Base-by-base conservation (phyloP, 306 rosid genomes). In the Acmispon strigosus region DNA sequence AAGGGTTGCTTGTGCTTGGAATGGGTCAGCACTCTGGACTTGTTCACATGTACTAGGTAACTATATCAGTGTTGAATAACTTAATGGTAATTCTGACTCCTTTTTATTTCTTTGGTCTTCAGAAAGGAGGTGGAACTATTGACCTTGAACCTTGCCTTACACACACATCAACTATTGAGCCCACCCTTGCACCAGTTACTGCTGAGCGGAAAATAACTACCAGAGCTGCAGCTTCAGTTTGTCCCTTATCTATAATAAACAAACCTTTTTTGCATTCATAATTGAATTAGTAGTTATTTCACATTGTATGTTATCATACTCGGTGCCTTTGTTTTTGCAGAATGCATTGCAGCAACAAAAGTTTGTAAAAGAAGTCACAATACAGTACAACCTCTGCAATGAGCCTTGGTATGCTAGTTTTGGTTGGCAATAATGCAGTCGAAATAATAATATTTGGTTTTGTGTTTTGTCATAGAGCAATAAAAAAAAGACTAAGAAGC, bases 301-400 rank as follows among this genome's bases (percentile, higher is more conserved):
- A 58, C 41, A 66, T 71, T 71, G 45, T 57, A 19, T 36, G 18
- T 64, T 29, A 12, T 54, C 66, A 62, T 61, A 77, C 69, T 64
- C 43, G 42, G 50, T 70, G 22, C 60, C 68, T 73, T 56, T 72
- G 54, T 82, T 79, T 72, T 78, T 72, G 37, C 86, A 93, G 98
- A 90, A 90, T 83, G 96, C 98, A 18, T 75, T 86, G 81, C 92
- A 97, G 59, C 92, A 88, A 71, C 96, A 93, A 75, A 88, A 86
- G 82, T 90, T 79, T 77, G 92, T 90, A 9, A 86, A 97, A 62
- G 98, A 90, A 86, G 96, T 93, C 77, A 90, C 98, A 17, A 93
- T 93, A 64, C 98, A 93, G 83, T 93, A 93, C 92, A 93, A 93
- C 86, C 97, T 93, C 80, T 93, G 97, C 90, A 93, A 93, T 80